Base-by-base conservation (phyloP, 2,329 filamentous ascomycete genomes). In the Alternaria postmessia region DNA sequence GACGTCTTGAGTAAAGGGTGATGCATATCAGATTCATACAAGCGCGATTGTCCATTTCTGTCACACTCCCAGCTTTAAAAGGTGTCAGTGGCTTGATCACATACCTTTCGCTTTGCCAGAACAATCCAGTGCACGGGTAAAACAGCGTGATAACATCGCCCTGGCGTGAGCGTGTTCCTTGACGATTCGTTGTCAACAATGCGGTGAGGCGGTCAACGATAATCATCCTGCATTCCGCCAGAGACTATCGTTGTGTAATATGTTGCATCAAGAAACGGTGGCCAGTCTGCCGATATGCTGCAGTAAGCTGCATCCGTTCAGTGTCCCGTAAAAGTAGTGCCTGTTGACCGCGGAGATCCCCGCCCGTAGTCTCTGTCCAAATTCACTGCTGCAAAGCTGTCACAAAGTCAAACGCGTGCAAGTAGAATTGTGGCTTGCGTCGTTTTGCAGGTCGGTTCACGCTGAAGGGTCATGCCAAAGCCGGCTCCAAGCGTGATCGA, bases 231-330 rank as follows among this genome's bases (percentile, higher is more conserved):
- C 38, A 28, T 41, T 46, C 28, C 46, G 47, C 61, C 57, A 38
- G 43, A 24, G 14, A 28, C 57, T 12, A 24, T 65, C 47, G 26
- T 59, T 26, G 36, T 59, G 62, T 39, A 39, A 44, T 22, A 54
- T 28, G 49, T 52, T 59, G 20, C 38, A 54, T 44, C 20, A 42
- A 22, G 49, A 44, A 5, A 42, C 43, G 24, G 57, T 30, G 53
- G 65, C 51, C 53, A 53, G 43, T 62, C 60, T 51, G 54, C 44
- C 42, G 59, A 62, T 22, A 57, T 59, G 63, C 63, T 64, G 44
- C 66, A 65, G 46, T 34, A 36, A 51, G 36, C 46, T 57, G 59
- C 26, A 24, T 44, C 46, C 34, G 28, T 36, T 48, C 22, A 18
- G 24, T n/a, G 20, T 32, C 36, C 42, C 42, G 54, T 52, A 43